Percentiles rank a stretch among this genome's conserved stretches.
phyloP scores from a whole-genome alignment of 202 grass and related monocot genomes.

The Zizania palustris region DNA sequence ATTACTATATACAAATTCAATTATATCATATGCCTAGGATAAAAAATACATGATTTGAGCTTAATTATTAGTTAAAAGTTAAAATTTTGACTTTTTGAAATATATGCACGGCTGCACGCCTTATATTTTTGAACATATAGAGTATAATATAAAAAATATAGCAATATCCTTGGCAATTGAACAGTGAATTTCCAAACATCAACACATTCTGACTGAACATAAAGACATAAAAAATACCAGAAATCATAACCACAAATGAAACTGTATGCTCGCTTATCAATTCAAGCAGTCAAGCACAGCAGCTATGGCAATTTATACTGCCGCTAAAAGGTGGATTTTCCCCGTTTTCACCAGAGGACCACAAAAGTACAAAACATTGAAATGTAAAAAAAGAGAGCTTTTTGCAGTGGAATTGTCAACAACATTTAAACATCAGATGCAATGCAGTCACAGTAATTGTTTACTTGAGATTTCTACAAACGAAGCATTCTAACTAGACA shows the following conservation, averaged over 20 bases:
- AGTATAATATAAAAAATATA: too few species aligned
- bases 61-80: too few species aligned
- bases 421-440: constrained; percentile 1
- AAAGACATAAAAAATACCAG: background rate
- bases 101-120: too few species aligned
- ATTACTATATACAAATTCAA: too few species aligned
- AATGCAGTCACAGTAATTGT: background rate
- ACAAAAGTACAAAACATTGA: background rate
- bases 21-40: too few species aligned
- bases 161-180: too few species aligned
- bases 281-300: background rate
- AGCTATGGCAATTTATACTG: background rate
- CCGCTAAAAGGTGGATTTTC: background rate
- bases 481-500: background rate
- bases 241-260: background rate
- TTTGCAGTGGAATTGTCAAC: background rate
- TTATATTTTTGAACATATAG: too few species aligned
- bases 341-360: background rate
- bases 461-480: background rate
- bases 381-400: too few species aligned
- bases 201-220: background rate
- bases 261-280: background rate
- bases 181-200: too few species aligned
- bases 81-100: too few species aligned
- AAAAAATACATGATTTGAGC: too few species aligned